Evolutionary conservation across 306 rosid genomes (phyloP).

Genomic region (Cucurbita moschata): DNA sequence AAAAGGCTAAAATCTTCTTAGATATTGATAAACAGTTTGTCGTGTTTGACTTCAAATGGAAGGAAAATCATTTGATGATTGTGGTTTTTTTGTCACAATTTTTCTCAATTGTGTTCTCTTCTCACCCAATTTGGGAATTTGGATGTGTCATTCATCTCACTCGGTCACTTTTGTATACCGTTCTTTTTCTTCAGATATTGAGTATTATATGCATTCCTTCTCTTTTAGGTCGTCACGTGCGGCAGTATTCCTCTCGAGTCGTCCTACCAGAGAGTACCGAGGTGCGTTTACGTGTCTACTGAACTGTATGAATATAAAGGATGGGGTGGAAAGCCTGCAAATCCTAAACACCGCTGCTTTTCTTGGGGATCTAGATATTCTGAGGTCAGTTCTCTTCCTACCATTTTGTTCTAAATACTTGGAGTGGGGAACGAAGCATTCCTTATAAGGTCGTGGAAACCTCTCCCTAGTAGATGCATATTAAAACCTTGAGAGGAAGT

Average conservation of each 20-base stretch:
- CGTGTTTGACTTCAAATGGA: background rate
- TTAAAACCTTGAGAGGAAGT: too few relatives aligned
- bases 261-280: slow-evolving; percentile 68
- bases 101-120: too few relatives aligned
- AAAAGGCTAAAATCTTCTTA: background rate
- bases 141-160: too few relatives aligned
- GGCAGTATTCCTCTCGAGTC: slow-evolving; percentile 97
- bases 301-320: slow-evolving; percentile 78
- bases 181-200: background rate
- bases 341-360: slow-evolving; percentile 55
- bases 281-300: slow-evolving; percentile 82
- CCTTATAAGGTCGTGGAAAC: too few relatives aligned
- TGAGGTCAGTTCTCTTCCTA: slow-evolving; percentile 50
- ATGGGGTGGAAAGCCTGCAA: slow-evolving; percentile 64
- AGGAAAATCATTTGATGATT: background rate
- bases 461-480: too few relatives aligned
- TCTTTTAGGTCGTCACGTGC: slow-evolving; percentile 85
- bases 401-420: background rate
- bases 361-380: slow-evolving; percentile 74
- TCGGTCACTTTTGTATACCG: too few relatives aligned
- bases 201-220: slow-evolving; percentile 3
- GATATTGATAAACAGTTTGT: background rate
- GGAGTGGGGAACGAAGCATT: too few relatives aligned
- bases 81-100: background rate
- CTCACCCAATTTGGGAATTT: too few relatives aligned